A percentile compares a stretch with the other conserved stretches of the same genome.
These are phyloP conservation scores for Fusarium chaquense DNA, from an alignment of 2,329 filamentous ascomycete species.

Conservation along the genomic window DNA sequence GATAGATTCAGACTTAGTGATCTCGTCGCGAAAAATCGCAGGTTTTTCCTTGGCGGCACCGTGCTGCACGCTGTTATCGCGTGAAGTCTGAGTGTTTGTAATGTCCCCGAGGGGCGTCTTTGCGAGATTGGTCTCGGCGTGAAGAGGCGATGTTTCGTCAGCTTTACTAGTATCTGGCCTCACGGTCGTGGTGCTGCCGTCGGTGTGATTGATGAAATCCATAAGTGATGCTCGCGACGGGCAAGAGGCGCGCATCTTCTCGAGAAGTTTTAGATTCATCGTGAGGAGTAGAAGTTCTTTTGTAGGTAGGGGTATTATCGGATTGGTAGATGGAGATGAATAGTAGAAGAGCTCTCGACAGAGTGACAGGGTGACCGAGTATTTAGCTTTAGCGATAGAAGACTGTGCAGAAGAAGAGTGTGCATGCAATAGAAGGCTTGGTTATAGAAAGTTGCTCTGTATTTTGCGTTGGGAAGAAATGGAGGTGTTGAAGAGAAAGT, in stretches of 20 bases:
- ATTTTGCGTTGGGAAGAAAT: not conserved
- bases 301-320: not conserved
- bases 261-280: constrained; percentile 13
- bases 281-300: no score
- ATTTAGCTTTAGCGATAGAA: no score
- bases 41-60: not conserved
- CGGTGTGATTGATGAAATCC: constrained; percentile 7
- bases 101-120: not conserved
- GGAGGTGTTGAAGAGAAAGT: not conserved
- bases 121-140: not conserved
- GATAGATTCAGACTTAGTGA: not conserved
- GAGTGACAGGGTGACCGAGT: not conserved
- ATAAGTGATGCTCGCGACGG: constrained; percentile 12
- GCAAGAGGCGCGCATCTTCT: not conserved
- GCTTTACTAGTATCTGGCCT: not conserved
- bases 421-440: not conserved
- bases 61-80: not conserved
- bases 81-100: not conserved
- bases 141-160: not conserved
- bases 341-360: not conserved
- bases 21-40: not conserved
- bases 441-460: not conserved
- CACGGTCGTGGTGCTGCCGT: not conserved
- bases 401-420: not conserved
- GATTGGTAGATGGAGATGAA: not conserved